These are phyloP conservation scores for Postia placenta DNA, from an alignment of 768 basidiomycete genomes.

Conservation along the genomic window DNA sequence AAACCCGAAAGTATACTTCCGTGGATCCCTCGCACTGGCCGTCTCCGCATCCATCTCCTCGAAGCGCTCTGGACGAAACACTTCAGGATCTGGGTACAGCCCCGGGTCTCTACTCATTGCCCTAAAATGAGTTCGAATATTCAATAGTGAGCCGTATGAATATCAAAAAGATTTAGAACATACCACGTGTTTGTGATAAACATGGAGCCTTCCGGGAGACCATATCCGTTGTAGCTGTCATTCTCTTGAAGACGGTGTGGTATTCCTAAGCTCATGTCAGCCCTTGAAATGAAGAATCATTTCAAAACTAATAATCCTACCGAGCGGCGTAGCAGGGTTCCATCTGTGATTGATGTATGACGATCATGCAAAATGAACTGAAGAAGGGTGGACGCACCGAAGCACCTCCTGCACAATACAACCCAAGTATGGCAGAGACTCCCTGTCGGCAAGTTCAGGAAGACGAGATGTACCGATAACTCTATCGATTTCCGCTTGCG, in stretches of 20 bases:
- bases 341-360: background rate
- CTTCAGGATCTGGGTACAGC: conserved; percentile 21
- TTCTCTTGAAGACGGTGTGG: conserved; percentile 11
- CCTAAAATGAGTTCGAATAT: conserved; percentile 4
- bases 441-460: conserved; percentile 20
- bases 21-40: conserved; percentile 26
- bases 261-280: background rate
- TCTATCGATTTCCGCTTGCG: conserved; percentile 22
- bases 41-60: conserved; percentile 8
- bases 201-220: conserved; percentile 6
- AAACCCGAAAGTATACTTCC: conserved; percentile 49
- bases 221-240: conserved; percentile 13
- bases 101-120: conserved; percentile 17
- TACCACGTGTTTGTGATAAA: conserved; percentile 11
- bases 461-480: conserved; percentile 18
- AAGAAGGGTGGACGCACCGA: conserved; percentile 16
- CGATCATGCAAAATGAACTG: background rate
- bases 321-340: conserved; percentile 1
- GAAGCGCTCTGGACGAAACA: conserved; percentile 26
- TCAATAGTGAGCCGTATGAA: background rate
- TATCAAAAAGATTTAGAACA: background rate
- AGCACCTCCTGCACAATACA: conserved; percentile 21
- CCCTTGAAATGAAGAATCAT: too few species aligned
- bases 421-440: conserved; percentile 21
- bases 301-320: background rate